A percentile compares a stretch with the other conserved stretches of the same genome.
Conservation (phyloP, 306 rosid genomes). For the Cucumis sativus region Cucumber_9930_V3 NC_026657.2:10055001-10055500, state of each 20-base stretch:
- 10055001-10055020: neutral
- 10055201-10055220: neutral
- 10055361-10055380: neutral
- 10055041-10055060: neutral
- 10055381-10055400: neutral
- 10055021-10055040: neutral
- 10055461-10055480: neutral
- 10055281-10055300: conserved; percentile 2
- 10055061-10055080: conserved; percentile 3
- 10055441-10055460: neutral
- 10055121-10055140: neutral
- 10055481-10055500: neutral
- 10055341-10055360: neutral
- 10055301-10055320: neutral
- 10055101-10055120: neutral
- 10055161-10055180: neutral
- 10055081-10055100: neutral
- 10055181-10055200: neutral
- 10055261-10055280: neutral
- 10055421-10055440: neutral
- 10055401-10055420: neutral
- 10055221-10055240: neutral
- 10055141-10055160: neutral
- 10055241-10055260: neutral
- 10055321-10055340: neutral